Evolutionary conservation across 2,329 filamentous ascomycete species (phyloP), one percentile per base, ranked within the genome.

Genomic region (Diaporthe caulivora): DNA sequence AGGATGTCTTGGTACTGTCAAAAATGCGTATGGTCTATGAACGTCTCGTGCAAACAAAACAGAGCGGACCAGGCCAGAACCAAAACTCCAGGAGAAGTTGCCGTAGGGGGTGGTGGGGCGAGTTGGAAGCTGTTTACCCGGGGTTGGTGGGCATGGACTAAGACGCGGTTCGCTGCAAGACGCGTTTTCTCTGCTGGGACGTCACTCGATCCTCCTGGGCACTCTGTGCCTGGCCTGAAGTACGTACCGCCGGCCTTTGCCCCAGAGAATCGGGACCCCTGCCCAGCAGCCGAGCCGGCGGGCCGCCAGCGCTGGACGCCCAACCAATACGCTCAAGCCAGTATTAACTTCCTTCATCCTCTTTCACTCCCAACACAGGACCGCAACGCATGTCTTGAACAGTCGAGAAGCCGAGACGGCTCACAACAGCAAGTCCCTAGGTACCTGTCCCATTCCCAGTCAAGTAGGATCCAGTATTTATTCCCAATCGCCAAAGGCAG

Each of bases 161-260:
- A 65, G 62, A 65, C 62, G 62, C 62, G 62, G 62, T 65, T 29
- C 44, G 44, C 29, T 37, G 44, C 60, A 18, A 65, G 62, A 65
- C 62, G 62, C 62, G 62, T 65, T 65, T 44, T 60, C 57, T 60
- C 37, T 65, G 55, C 34, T 40, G 34, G 62, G 62, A 65, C 62
- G 62, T 65, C 62, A 65, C 62, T 44, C 29, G 44, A 17, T 51
- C 31, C 47, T 65, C 29, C n/a, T 34, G 60, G 37, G 37, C 11
- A 8, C 37, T 40, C 11, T 10, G 34, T 40, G 37, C 37, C 5
- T 9, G 5, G 9, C 34, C 5, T 5, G 5, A 9, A 49, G 42
- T 34, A 65, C 60, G 60, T 65, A 65, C 60, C 60, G 2, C 29
- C 42, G 29, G 60, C 60, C 44, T 42, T 49, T 49, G 60, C 49